Evolutionary conservation across 2,329 filamentous ascomycete species (phyloP), one percentile per base, ranked within the genome.

Genomic region (Seiridium unicorne): DNA sequence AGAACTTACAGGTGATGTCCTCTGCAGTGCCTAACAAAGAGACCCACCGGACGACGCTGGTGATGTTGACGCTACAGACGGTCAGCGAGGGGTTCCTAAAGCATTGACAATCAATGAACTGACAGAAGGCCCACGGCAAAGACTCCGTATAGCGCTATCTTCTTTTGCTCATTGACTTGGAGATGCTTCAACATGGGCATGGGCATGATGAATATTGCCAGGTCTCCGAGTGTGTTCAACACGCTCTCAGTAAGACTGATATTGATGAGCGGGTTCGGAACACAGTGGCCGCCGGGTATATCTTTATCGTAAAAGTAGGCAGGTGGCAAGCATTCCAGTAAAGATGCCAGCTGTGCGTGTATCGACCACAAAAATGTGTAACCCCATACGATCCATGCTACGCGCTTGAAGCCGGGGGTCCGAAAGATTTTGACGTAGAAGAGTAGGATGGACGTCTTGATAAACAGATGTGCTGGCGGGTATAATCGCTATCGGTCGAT

Each of bases 131-230:
- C 51, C 5, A 55, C 34, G 31, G 51, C 51, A 42, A 55, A 55
- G 7, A 55, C 42, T 32, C 9, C 31, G 34, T 34, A 34, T 13
- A 55, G 51, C 31, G 13, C 51, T 6, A 18, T n/a, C 13, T 26
- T 55, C 11, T 44, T 44, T n/a, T 35, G 36, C 6, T 34, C 13
- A 40, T 55, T 34, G 13, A 55, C 31, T 5, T 55, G 11, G 10
- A 55, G 31, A n/a, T 26, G 7, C 10, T 26, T 40, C n/a, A 44
- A 34, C 38, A 34, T 55, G 5, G 51, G 36, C 36, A 55, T 40
- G 5, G 51, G 51, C 51, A 55, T 55, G 38, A 55, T 55, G 26
- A 40, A 55, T 42, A 55, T 55, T 9, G 38, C 38, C 34, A 55
- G 13, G 18, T 55, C 51, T 7, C 34, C 38, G 9, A 51, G 49